Conservation (phyloP, 2,329 filamentous ascomycete species). For the Botrytis squamosa region DNA sequence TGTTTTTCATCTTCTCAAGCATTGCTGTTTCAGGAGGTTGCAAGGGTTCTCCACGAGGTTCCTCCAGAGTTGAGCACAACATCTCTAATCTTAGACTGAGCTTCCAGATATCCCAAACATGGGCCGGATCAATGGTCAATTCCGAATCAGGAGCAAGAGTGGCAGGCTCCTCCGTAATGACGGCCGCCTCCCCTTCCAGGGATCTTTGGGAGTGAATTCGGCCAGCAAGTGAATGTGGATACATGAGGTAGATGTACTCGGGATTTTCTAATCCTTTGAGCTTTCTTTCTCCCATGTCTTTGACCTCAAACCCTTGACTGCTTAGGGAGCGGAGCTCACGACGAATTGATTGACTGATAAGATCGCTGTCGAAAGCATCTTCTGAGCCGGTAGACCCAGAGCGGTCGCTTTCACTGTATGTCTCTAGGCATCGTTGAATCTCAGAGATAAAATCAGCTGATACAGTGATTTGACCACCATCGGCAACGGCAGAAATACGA, state of each 20-base stretch:
- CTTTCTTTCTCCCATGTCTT: slow-evolving; percentile 92
- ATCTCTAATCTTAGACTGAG: slow-evolving; percentile 88
- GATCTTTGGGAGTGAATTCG: slow-evolving; percentile 66
- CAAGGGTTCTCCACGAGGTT: slow-evolving; percentile 55
- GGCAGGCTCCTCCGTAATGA: slow-evolving; percentile 49
- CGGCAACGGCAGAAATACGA: slow-evolving; percentile 89
- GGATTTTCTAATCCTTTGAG: slow-evolving; percentile 97
- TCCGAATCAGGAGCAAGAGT: slow-evolving; percentile 64
- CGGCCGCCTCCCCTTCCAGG: slow-evolving; percentile 42
- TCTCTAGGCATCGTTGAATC: slow-evolving; percentile 86
- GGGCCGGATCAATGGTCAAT: slow-evolving; percentile 74
- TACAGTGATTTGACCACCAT: slow-evolving; percentile 95
- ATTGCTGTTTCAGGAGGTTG: slow-evolving; percentile 81
- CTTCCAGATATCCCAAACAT: slow-evolving; percentile 80
- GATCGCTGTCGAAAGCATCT: slow-evolving; percentile 73
- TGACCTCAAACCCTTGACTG: slow-evolving; percentile 92
- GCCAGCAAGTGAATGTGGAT: slow-evolving; percentile 82
- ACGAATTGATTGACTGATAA: slow-evolving; percentile 72
- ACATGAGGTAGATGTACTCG: slow-evolving; percentile 92
- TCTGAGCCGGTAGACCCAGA: slow-evolving; percentile 67
- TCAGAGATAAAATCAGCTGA: slow-evolving; percentile 97
- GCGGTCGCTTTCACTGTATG: slow-evolving; percentile 81
- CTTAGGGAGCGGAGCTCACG: slow-evolving; percentile 84
- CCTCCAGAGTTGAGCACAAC: slow-evolving; percentile 86
- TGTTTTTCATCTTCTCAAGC: slow-evolving; percentile 68